Base-by-base conservation (phyloP, 1,139 yeast genomes). In the Blastobotrys persicus region DNA sequence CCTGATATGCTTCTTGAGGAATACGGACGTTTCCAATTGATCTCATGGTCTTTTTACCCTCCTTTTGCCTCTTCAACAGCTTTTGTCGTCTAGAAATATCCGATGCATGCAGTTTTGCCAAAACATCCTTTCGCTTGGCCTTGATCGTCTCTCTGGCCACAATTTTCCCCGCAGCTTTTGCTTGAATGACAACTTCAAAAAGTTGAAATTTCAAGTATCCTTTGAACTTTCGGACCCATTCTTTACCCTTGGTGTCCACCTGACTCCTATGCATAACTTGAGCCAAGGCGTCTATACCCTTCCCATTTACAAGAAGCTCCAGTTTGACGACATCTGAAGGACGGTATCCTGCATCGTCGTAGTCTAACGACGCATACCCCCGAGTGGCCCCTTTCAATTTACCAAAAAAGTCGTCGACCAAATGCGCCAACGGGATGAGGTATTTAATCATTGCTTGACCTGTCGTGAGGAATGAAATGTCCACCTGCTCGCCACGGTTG, bases 381-480 rank as follows among this genome's bases (percentile, higher is more conserved):
- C 83, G 81, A 0, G 98, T 88, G 2, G 82, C 77, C 1, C 97
- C 94, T 66, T 92, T 92, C 50, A 92, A 73, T 64, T 87, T 88
- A 1, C 98, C 98, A 66, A 92, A 89, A 64, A 92, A 91, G 67
- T 92, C 96, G 62, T 92, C 97, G 2, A 92, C 96, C 42, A 92
- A 71, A 61, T 89, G 95, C 0, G 95, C 86, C 53, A 92, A 74
- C 1, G 98, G 98, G 6, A 92, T 69, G 49, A 82, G 79, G 66
- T 88, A 92, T 59, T 82, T 84, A 59, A 91, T 69, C 52, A 89
- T 69, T 0, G 87, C 94, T 65, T 91, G 97, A 0, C 92, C 92
- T 1, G 89, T 81, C 28, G 83, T 79, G 44, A 89, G 69, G 60
- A 86, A 91, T 49, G 85, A 87, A 26, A 91, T 71, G 44, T 88